These are phyloP conservation scores for Starmera amethionina DNA, from an alignment of 805 yeast genomes.

Conservation along the genomic window DNA sequence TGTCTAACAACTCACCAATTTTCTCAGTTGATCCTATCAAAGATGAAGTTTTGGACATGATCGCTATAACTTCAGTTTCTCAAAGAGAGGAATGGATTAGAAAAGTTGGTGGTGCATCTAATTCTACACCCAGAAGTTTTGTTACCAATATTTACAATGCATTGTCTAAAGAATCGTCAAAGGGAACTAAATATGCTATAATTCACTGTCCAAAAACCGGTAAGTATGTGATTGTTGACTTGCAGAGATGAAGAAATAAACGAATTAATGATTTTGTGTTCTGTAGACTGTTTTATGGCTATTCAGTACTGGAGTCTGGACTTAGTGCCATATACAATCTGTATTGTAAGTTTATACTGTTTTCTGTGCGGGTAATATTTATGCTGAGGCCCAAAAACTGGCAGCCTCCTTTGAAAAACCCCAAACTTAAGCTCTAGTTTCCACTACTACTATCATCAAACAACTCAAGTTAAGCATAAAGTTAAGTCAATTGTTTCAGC, in stretches of 20 bases:
- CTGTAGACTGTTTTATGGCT: too few relatives aligned
- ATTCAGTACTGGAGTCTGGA: too few relatives aligned
- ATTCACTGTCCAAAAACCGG: conserved; percentile 73
- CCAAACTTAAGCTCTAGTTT: too few relatives aligned
- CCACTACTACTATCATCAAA: too few relatives aligned
- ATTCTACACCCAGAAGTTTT: conserved; percentile 71
- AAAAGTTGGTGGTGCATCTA: conserved; percentile 76
- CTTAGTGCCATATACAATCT: too few relatives aligned
- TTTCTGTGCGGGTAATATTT: background rate
- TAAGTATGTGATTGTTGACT: conserved; percentile 55
- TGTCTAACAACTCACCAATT: conserved; percentile 56
- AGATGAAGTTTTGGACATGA: conserved; percentile 81
- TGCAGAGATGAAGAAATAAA: conserved; percentile 34
- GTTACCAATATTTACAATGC: conserved; percentile 65
- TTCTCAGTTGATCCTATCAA: conserved; percentile 65
- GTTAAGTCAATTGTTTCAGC: background rate
- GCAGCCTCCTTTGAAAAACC: too few relatives aligned
- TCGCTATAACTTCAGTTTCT: conserved; percentile 62
- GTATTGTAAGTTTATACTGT: too few relatives aligned
- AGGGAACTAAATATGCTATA: conserved; percentile 68
- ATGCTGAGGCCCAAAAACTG: background rate
- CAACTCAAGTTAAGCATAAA: background rate
- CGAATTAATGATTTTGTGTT: background rate
- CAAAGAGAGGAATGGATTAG: conserved; percentile 72
- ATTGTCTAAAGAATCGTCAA: conserved; percentile 60